Conservation (phyloP, 2,329 filamentous ascomycete species). For the Chaetomium sp. region DNA sequence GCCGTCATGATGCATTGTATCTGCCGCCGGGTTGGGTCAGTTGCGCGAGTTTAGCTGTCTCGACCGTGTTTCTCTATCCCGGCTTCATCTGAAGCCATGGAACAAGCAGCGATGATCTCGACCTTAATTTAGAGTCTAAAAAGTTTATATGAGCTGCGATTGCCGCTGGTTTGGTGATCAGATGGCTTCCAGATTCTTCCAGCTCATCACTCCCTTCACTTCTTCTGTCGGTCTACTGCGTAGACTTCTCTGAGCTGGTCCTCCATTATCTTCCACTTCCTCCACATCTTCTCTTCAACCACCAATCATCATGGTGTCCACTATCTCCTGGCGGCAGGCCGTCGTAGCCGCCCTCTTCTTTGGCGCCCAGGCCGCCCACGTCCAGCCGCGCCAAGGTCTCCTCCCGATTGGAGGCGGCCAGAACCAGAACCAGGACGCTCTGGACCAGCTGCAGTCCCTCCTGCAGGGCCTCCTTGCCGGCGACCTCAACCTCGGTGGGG, state of each 20-base stretch:
- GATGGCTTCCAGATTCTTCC: conserved; percentile 2
- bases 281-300: not conserved
- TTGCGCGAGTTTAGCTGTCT: conserved; percentile 8
- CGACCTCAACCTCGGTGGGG: conserved; percentile 1
- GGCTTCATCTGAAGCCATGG: not conserved
- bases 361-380: conserved; percentile 8
- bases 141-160: conserved; percentile 1
- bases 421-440: conserved; percentile 8
- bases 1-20: not conserved
- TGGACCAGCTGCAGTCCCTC: conserved; percentile 13
- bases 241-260: conserved; percentile 21
- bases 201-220: not conserved
- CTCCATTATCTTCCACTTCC: not conserved
- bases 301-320: conserved; percentile 24
- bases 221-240: conserved; percentile 26
- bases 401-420: conserved; percentile 9
- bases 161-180: not conserved
- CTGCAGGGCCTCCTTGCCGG: conserved; percentile 5
- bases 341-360: conserved; percentile 28
- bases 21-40: not conserved
- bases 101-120: not conserved
- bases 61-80: conserved; percentile 17
- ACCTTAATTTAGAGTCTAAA: conserved; percentile 7
- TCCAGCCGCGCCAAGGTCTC: conserved; percentile 2
- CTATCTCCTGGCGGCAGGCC: conserved; percentile 33